Base-by-base conservation (phyloP, 2,329 filamentous ascomycete species). In the Penicillium paneum region DNA sequence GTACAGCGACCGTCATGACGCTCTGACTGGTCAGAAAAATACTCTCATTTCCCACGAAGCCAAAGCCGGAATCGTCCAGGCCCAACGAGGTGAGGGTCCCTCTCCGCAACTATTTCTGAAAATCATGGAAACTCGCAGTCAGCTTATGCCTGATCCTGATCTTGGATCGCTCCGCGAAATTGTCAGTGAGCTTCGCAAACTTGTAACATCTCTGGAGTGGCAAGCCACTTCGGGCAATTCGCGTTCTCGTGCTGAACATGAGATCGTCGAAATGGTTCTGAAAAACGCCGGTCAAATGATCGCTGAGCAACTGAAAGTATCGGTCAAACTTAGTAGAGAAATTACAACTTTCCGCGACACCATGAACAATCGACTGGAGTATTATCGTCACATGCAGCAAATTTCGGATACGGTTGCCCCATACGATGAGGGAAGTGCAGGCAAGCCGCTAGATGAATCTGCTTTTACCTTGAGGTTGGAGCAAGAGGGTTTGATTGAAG, bases 401-500 rank as follows among this genome's bases (percentile, higher is more conserved):
- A 85, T 97, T n/a, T 97, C 92, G 0, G 93, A 97, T 67, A 90
- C 85, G 17, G 90, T 97, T 0, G 82, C 83, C 5, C 86, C 88
- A 1, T 89, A 89, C 52, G 86, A 91, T 53, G 86, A 87, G 11
- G 69, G 72, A 28, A 78, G 79, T 47, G 74, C 82, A 21, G 80
- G 86, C 21, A 77, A 83, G 12, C 78, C 77, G 2, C 76, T 87
- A 11, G 81, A 88, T 40, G 70, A 76, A 11, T 65, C 63, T 7
- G 74, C 83, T 19, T 78, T 79, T 35, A 62, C 69, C 8, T 64
- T 68, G 0, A 73, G 77, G 8, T 62, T 74, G 2, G 62, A 74
- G 13, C 69, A 74, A 38, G 85, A 88, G 67, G 70, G 81, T 3
- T 72, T 70, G 1, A 71, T 84, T n/a, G 76, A 78, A 26, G 77